Evolutionary conservation across 2,329 filamentous ascomycete species (phyloP), one percentile per base, ranked within the genome.

Genomic region (Diplodia sapinea): DNA sequence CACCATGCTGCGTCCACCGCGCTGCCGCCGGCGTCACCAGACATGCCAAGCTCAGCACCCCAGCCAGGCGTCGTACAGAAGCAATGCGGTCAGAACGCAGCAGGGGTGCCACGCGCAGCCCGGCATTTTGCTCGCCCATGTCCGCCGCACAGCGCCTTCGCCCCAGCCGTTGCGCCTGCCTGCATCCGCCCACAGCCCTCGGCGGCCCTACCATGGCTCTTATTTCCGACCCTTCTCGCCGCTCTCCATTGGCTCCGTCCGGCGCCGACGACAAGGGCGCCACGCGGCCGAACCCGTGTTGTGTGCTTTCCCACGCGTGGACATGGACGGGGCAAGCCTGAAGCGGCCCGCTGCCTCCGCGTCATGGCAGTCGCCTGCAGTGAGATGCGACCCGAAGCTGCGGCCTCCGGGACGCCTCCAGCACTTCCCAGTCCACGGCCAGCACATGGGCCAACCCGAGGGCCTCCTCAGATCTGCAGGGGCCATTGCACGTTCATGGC

Each of bases 61-160:
- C 59, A 63, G 59, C 59, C 59, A 63, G 55, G 31, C 43, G 64
- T 66, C 40, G 64, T 43, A 66, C 64, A 56, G 64, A 59, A 20
- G 40, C 52, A 50, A 40, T 66, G 64, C 64, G 23, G 54, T 50
- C 57, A 31, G 57, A 38, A 33, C 36, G 20, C 50, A 7, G 64
- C 52, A 66, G 64, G 64, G 64, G 40, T 66, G 64, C 64, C 64
- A 66, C 64, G 54, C 64, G 64, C 54, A 51, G 43, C 40, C 31
- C 15, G 51, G 52, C 63, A 17, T 33, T 47, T 38, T 13, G 15
- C 40, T 33, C 52, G 26, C 40, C 57, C 23, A 15, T 23, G 7
- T 8, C 40, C 15, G 23, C 31, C 61, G 9, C 47, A 36, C 7
- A 17, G 36, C 36, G 36, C 43, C 43, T 11, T 47, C 43, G 43